Evolutionary conservation across 805 yeast genomes (phyloP).

Genomic region (Lipomyces yamadae): DNA sequence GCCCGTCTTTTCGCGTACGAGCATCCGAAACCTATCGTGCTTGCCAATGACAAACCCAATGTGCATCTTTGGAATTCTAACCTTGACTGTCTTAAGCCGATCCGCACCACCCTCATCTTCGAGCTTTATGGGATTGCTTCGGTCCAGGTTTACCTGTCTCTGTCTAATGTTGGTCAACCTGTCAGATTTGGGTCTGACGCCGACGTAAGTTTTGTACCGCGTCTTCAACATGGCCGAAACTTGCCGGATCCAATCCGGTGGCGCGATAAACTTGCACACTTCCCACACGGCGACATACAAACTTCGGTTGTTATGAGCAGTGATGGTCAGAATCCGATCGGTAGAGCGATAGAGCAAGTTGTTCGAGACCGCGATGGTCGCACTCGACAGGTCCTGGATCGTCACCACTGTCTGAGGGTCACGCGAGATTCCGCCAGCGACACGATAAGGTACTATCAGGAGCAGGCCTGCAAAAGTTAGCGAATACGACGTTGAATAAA

Average conservation of each 20-base stretch:
- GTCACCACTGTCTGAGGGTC: neutral
- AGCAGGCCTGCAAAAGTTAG: neutral
- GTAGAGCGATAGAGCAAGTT: neutral
- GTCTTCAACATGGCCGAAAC: neutral
- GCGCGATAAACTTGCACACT: neutral
- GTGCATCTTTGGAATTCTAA: neutral
- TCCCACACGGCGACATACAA: neutral
- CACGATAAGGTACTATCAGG: neutral
- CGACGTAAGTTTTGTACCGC: neutral
- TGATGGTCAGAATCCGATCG: neutral
- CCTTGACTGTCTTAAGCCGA: neutral
- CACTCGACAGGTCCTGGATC: neutral
- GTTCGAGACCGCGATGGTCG: neutral
- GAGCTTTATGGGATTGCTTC: neutral
- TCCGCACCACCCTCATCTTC: neutral
- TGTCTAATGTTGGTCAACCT: neutral
- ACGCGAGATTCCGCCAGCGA: neutral
- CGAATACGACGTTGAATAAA: neutral
- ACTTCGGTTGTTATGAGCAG: constrained; percentile 1
- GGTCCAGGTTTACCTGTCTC: neutral
- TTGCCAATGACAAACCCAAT: neutral
- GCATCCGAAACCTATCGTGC: neutral
- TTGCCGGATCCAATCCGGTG: neutral
- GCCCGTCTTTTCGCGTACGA: neutral
- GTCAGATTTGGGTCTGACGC: neutral